Base-by-base conservation (phyloP, 257 asterid genomes). In the Gentiana macrophylla region DNA sequence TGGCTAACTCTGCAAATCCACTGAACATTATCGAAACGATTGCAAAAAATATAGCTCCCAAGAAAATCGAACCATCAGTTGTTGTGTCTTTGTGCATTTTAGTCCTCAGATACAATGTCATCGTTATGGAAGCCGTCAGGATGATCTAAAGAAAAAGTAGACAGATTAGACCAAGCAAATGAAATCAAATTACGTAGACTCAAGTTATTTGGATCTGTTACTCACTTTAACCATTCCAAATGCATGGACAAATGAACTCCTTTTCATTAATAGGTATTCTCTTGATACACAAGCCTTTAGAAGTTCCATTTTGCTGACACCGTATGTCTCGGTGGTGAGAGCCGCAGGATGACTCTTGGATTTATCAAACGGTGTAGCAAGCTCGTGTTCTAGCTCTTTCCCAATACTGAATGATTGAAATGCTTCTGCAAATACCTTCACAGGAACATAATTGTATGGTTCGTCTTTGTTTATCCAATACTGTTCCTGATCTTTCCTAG, bases 401-500 rank as follows among this genome's bases (percentile, higher is more conserved):
- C 97, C 95, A n/a, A 79, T 59, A 11, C 77, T 86, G 57, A 81
- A 86, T n/a, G 91, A 77, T 67, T 74, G 88, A 60, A 80, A 88
- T 9, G 95, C 90, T 70, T 88, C 94, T 6, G 91, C 61, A 63
- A 85, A 82, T 57, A 80, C 90, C 34, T 64, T 71, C 12, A 58
- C 86, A 7, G 90, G 70, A 6, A 84, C 72, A 61, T 68, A 84
- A 49, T 24, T 56, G 69, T 79, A 85, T 37, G 88, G 77, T 51
- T 79, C 82, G 3, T 80, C 80, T 70, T 68, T 79, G 37, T 71
- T 60, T 50, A 71, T 70, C 97, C 97, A 76, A 45, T 88, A 85
- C 62, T 88, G 97, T 67, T 74, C 86, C 71, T 88, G 97, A 72
- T 88, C 97, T 68, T 88, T 88, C 79, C 62, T 85, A 32, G 97